Base-by-base conservation (phyloP, 2,329 filamentous ascomycete genomes). In the Cercospora brassicicola region DNA sequence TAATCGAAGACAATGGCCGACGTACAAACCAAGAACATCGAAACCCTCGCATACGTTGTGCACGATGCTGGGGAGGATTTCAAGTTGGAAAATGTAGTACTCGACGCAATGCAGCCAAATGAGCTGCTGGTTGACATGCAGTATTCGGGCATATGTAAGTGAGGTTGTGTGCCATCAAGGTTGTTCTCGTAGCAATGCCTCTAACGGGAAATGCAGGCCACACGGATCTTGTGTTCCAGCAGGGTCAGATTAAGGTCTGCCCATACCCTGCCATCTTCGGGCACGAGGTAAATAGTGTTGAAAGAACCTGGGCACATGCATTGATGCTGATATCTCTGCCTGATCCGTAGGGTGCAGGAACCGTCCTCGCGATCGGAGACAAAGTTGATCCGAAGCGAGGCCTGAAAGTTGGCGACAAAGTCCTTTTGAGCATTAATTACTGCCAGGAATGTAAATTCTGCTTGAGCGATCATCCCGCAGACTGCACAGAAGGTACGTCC, bases 151-250 rank as follows among this genome's bases (percentile, higher is more conserved):
- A 73, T 73, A 31, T 73, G 72, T 67, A 51, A 51, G 45, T 51
- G 45, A 51, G n/a, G 42, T 11, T 23, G 2, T 10, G 10, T 23
- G 45, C 45, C 45, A 51, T 23, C 45, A 51, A 51, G 45, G 45
- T 51, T 42, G 45, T 23, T 26, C 18, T 51, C 18, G 10, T 6
- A 8, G 18, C 18, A 23, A 11, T 23, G 45, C 20, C 45, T 23
- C 45, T 51, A 10, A 51, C 4, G 10, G 18, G 18, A 13, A 51
- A 51, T 4, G 2, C 45, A 51, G 45, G 45, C 45, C 72, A 73
- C 31, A 73, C 72, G 13, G 72, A 73, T 53, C 61, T 73, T 13
- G 68, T 72, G 13, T 68, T 70, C n/a, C 71, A 73, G 67, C 59
- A 69, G 48, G 70, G 71, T 9, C 26, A 67, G 9, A 60, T 74